Evolutionary conservation across 2,329 filamentous ascomycete genomes (phyloP).

Genomic region (Arthrobotrys musiformis): DNA sequence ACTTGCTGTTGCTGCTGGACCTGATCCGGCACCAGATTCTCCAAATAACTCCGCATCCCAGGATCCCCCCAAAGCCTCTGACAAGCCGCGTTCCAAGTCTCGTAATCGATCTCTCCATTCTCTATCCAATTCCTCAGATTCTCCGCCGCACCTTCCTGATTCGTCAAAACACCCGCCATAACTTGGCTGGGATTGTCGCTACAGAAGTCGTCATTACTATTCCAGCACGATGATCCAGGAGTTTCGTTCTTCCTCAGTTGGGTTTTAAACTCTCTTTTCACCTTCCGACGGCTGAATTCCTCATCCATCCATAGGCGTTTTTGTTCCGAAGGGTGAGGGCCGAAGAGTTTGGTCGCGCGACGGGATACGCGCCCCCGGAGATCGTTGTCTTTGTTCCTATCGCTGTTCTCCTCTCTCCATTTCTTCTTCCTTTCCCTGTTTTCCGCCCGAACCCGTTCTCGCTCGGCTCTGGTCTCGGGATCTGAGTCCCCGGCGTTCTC

Average conservation of each 20-base stretch:
- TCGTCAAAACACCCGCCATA: conserved; percentile 36
- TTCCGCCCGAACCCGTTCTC: conserved; percentile 59
- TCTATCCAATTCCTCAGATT: conserved; percentile 41
- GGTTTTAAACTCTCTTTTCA: conserved; percentile 60
- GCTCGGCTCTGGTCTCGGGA: conserved; percentile 57
- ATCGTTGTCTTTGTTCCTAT: conserved; percentile 61
- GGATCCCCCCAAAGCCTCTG: conserved; percentile 49
- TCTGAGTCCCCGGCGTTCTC: conserved; percentile 56
- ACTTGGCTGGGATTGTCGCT: conserved; percentile 43
- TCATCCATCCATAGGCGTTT: conserved; percentile 59
- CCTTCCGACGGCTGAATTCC: conserved; percentile 59
- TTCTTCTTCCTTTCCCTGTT: conserved; percentile 61
- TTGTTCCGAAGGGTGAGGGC: conserved; percentile 44
- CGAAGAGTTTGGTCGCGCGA: conserved; percentile 59
- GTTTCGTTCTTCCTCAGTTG: conserved; percentile 56
- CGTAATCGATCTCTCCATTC: conserved; percentile 43
- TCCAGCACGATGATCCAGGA: conserved; percentile 34
- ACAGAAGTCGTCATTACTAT: conserved; percentile 42
- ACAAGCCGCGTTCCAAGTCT: conserved; percentile 46
- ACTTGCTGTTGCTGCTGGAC: not conserved
- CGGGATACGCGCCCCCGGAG: conserved; percentile 61
- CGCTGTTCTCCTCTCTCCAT: conserved; percentile 60
- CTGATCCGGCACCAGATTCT: conserved; percentile 31
- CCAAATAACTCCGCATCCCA: conserved; percentile 36
- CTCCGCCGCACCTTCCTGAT: conserved; percentile 44